Evolutionary conservation across 164 flowering plant species (phyloP), one percentile per base, ranked within the genome.

Genomic region (Aristolochia contorta): DNA sequence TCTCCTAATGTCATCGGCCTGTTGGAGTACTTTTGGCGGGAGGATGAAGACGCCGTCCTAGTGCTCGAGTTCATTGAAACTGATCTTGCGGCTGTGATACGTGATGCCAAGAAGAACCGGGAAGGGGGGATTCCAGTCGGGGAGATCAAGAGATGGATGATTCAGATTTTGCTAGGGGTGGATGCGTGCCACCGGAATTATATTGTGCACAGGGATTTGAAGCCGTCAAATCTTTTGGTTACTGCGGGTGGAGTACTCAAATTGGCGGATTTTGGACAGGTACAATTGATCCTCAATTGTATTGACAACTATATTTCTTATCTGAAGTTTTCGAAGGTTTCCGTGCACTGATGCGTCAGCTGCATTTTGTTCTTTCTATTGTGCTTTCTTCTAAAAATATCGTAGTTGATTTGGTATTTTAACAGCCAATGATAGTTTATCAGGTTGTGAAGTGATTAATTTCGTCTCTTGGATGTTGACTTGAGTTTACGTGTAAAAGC

Each of bases 211-310:
- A 69, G 97, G 45, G 97, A 94, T 73, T 75, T 91, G 60, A 91
- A 89, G 70, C 93, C 96, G 0, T 66, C 85, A 5, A 94, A 89
- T 80, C 69, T 94, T 82, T 71, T 94, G 82, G 65, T 91, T 62
- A 77, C 84, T 0, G 84, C 76, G 22, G 81, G 82, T 49, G 99
- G 95, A 8, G 77, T 82, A 56, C 83, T 91, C 52, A 93, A 91
- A 67, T 43, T 90, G 62, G 97, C 95, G 10, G 97, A 93, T 79
- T 90, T 93, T 55, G 97, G 99, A 1, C 95, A 87, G 93, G 90
- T 85, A 66, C 43, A 4, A 20, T 49, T 46, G 16, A 13, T 25
- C 30, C 3, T 27, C 30, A 25, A n/a, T n/a, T 10, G 27, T 2
- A 27, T 57, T 57, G 58, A 5, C 12, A 16, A 16, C 45, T 1